These are phyloP conservation scores for Aquilaria sinensis DNA, from an alignment of 345 rosid species.

Conservation along the genomic window DNA sequence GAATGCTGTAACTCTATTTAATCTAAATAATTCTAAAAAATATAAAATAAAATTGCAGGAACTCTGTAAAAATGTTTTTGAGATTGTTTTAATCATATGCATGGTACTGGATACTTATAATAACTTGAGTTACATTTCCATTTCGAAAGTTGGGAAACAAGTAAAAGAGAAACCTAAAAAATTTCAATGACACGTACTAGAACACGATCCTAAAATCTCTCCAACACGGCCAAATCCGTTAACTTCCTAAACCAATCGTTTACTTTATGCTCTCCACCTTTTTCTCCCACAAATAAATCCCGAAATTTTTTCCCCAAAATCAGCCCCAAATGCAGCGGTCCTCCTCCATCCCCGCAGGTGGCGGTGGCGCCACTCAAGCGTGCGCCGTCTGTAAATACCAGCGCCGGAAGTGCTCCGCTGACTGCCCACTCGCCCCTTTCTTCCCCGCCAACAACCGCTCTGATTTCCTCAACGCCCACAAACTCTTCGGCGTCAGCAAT, in stretches of 20 bases:
- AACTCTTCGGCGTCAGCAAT: slow-evolving; percentile 37
- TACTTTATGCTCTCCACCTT: neutral
- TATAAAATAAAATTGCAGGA: no score
- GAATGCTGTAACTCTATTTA: no score
- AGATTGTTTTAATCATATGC: no score
- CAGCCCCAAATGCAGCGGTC: neutral
- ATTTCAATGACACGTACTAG: neutral
- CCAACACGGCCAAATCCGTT: neutral
- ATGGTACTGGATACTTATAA: no score
- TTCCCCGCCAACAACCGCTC: slow-evolving; percentile 26
- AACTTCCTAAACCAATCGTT: no score
- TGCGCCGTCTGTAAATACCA: slow-evolving; percentile 50
- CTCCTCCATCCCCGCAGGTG: neutral
- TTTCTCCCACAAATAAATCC: neutral
- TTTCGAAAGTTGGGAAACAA: no score
- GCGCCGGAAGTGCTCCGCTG: slow-evolving; percentile 27
- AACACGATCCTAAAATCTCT: slow-evolving; percentile 1
- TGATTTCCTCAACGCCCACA: slow-evolving; percentile 35
- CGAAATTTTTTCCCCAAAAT: neutral
- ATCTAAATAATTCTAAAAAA: no score
- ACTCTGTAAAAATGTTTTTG: no score
- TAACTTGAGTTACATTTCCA: no score
- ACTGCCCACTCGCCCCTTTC: slow-evolving; percentile 33
- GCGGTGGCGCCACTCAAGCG: slow-evolving; percentile 10
- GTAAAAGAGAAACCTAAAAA: no score